Evolutionary conservation across 371 early-diverging fungal species (phyloP).

Genomic region (Quaeritorhiza haematococci): DNA sequence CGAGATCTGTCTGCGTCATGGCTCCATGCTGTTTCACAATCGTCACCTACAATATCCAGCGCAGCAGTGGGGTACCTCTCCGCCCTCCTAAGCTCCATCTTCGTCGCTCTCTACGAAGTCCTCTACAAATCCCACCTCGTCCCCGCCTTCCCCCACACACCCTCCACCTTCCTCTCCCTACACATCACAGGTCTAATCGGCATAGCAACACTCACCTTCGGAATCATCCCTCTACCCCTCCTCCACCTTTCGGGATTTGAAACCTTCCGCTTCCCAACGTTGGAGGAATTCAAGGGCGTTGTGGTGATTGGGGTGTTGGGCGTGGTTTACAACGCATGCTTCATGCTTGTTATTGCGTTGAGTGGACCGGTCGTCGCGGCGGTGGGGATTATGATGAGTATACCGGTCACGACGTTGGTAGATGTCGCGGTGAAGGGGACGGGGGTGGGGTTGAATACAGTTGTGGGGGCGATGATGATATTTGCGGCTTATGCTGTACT

Average conservation of each 20-base stretch:
- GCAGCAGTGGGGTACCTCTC: conserved; percentile 5
- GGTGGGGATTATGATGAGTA: conserved; percentile 8
- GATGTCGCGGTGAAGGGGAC: conserved; percentile 1
- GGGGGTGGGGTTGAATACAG: conserved; percentile 6
- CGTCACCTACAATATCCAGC: not conserved
- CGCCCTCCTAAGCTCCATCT: conserved; percentile 4
- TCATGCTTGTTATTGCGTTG: conserved; percentile 6
- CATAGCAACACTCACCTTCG: conserved; percentile 1
- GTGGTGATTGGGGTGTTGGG: conserved; percentile 3
- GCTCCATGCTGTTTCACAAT: no score
- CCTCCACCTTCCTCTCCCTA: not conserved
- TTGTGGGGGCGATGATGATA: conserved; percentile 1
- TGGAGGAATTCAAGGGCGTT: not conserved
- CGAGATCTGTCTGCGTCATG: no score
- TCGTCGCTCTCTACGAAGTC: conserved; percentile 7
- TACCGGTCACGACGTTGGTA: conserved; percentile 8
- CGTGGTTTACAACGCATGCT: conserved; percentile 9
- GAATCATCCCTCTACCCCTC: conserved; percentile 6
- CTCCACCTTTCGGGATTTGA: conserved; percentile 9
- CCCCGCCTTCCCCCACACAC: conserved; percentile 1
- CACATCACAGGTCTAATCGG: conserved; percentile 8
- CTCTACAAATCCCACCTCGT: conserved; percentile 6
- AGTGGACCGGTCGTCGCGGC: conserved; percentile 9
- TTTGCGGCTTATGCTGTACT: not conserved
- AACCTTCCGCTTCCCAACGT: conserved; percentile 5